phyloP scores from a whole-genome alignment of 2,329 filamentous ascomycete species.

The Ciborinia camelliae region DNA sequence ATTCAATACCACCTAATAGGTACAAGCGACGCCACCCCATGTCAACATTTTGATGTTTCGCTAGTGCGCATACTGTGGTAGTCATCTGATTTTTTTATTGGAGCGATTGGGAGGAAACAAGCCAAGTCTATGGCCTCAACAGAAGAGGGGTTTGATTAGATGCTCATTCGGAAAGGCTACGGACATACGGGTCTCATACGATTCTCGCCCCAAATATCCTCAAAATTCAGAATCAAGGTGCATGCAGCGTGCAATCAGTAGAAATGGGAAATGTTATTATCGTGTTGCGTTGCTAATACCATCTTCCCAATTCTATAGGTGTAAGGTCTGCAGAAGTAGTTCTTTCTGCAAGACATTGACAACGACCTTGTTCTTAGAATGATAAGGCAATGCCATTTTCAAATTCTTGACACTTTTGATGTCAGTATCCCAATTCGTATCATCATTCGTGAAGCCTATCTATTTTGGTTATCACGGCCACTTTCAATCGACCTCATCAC shows the following conservation, averaged over 20 bases:
- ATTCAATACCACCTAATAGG: slow-evolving; percentile 10
- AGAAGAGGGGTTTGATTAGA: slow-evolving; percentile 16
- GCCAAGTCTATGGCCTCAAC: slow-evolving; percentile 7
- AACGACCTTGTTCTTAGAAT: background rate
- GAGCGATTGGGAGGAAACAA: slow-evolving; percentile 7
- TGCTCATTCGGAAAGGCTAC: background rate
- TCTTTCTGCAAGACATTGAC: slow-evolving; percentile 2
- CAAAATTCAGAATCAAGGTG: slow-evolving; percentile 5
- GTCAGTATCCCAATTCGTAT: slow-evolving; percentile 1
- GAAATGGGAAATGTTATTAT: slow-evolving; percentile 4
- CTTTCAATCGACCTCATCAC: background rate
- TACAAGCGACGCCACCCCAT: background rate
- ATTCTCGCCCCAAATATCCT: background rate
- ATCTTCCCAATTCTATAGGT: background rate
- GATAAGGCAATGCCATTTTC: background rate
- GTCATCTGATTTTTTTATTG: slow-evolving; percentile 19
- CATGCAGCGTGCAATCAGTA: slow-evolving; percentile 11
- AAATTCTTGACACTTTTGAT: background rate
- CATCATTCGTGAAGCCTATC: background rate
- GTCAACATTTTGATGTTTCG: slow-evolving; percentile 3
- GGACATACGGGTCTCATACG: slow-evolving; percentile 3
- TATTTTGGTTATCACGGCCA: slow-evolving; percentile 2
- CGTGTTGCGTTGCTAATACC: slow-evolving; percentile 6
- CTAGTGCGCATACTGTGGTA: slow-evolving; percentile 18
- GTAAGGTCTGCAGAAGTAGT: background rate